These are phyloP conservation scores for Globisporangium camurandrum DNA, from an alignment of 352 stramenopile genomes.

Conservation along the genomic window DNA sequence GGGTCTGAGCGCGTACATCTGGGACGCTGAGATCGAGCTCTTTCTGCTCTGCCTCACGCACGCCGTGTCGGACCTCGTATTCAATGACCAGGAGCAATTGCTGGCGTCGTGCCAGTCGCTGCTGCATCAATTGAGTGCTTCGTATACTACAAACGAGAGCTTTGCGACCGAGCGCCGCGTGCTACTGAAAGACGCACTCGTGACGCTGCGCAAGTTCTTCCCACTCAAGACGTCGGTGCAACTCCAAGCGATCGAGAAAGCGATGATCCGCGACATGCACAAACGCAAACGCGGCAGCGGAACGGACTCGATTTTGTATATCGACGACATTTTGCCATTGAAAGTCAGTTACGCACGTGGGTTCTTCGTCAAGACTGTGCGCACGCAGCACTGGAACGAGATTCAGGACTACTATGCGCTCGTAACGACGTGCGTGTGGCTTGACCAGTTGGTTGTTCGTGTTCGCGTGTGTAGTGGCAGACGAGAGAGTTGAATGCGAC, in stretches of 20 bases:
- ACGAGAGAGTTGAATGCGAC: neutral
- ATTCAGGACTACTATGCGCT: constrained; percentile 70
- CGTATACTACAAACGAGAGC: constrained; percentile 47
- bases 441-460: neutral
- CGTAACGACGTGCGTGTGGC: constrained; percentile 31
- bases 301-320: constrained; percentile 64
- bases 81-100: constrained; percentile 66
- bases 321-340: constrained; percentile 60
- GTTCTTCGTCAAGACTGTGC: constrained; percentile 74
- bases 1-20: constrained; percentile 51
- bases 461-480: constrained; percentile 20
- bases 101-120: constrained; percentile 41
- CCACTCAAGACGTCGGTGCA: constrained; percentile 67
- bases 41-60: constrained; percentile 67
- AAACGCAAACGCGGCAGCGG: constrained; percentile 66
- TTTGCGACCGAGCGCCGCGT: constrained; percentile 46
- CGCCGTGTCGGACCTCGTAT: constrained; percentile 61
- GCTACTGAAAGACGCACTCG: constrained; percentile 64
- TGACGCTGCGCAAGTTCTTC: constrained; percentile 70
- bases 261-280: constrained; percentile 73
- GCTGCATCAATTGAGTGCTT: constrained; percentile 35
- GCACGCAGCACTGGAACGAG: constrained; percentile 78
- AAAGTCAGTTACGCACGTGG: constrained; percentile 39
- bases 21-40: constrained; percentile 75
- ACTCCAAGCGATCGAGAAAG: constrained; percentile 65